Percentiles rank a stretch among this genome's conserved stretches.
phyloP scores from a whole-genome alignment of 2,329 filamentous ascomycete genomes.

The Xylariaceae sp. region DNA sequence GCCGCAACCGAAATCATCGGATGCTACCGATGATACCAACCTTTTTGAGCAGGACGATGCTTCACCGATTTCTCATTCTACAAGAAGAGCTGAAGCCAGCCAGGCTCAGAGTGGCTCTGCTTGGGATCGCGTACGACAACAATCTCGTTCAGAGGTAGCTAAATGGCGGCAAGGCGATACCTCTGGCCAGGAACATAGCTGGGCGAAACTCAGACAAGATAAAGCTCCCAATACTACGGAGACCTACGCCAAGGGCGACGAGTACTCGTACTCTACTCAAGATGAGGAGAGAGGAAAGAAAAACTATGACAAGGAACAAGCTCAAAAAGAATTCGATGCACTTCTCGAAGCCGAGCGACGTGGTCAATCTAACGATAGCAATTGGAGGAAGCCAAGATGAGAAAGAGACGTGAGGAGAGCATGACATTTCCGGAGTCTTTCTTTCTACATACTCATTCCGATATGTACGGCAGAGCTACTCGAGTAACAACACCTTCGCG shows the following conservation, averaged over 20 bases:
- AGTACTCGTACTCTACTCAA: slow-evolving; percentile 30
- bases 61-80: slow-evolving; percentile 36
- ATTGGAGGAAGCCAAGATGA: slow-evolving; percentile 7
- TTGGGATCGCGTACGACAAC: slow-evolving; percentile 42
- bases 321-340: slow-evolving; percentile 48
- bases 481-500: too few relatives aligned
- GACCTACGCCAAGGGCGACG: slow-evolving; percentile 17
- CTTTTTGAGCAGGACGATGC: slow-evolving; percentile 33
- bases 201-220: slow-evolving; percentile 23
- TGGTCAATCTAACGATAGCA: slow-evolving; percentile 11
- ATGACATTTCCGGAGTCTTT: too few relatives aligned
- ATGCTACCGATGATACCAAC: slow-evolving; percentile 13
- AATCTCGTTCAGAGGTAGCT: slow-evolving; percentile 19
- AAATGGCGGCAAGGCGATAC: slow-evolving; percentile 22
- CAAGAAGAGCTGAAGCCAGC: slow-evolving; percentile 16
- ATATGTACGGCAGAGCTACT: too few relatives aligned
- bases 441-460: too few relatives aligned
- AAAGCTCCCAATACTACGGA: slow-evolving; percentile 16
- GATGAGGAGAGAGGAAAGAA: slow-evolving; percentile 36
- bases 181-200: slow-evolving; percentile 22
- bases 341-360: slow-evolving; percentile 41
- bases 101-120: slow-evolving; percentile 29
- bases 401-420: too few relatives aligned
- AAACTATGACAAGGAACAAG: slow-evolving; percentile 36
- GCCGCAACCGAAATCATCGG: too few relatives aligned